A percentile compares a stretch with the other conserved stretches of the same genome.
These are phyloP conservation scores for Sutorius australiensis DNA, from an alignment of 768 basidiomycete genomes.

Conservation along the genomic window DNA sequence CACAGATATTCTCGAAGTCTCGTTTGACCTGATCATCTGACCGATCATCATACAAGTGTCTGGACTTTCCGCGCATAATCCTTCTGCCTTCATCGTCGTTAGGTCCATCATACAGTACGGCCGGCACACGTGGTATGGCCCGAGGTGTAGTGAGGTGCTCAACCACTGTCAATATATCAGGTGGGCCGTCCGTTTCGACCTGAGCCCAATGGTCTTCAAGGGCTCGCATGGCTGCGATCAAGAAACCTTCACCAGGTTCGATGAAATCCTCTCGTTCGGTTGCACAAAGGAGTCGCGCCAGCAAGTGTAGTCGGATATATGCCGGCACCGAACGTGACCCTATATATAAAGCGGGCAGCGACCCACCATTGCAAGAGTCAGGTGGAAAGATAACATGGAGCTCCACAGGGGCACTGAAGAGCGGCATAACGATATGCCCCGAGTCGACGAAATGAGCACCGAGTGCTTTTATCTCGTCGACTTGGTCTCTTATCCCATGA, in stretches of 20 bases:
- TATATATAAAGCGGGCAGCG: slow-evolving; percentile 68
- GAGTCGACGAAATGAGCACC: slow-evolving; percentile 48
- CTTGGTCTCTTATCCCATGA: slow-evolving; percentile 11
- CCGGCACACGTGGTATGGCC: slow-evolving; percentile 14
- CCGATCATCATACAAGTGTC: slow-evolving; percentile 37
- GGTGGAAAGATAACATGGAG: slow-evolving; percentile 62
- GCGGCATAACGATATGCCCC: slow-evolving; percentile 53
- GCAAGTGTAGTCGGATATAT: slow-evolving; percentile 82
- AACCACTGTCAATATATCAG: slow-evolving; percentile 67
- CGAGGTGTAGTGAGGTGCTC: slow-evolving; percentile 26
- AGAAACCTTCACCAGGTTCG: slow-evolving; percentile 67
- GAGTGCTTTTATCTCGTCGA: slow-evolving; percentile 51
- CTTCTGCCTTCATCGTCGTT: not conserved
- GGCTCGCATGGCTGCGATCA: slow-evolving; percentile 64
- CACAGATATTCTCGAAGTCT: slow-evolving; percentile 48
- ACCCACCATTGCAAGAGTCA: slow-evolving; percentile 37
- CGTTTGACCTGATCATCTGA: slow-evolving; percentile 46
- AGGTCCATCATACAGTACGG: slow-evolving; percentile 1
- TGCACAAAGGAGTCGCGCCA: slow-evolving; percentile 56
- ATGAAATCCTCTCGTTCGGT: slow-evolving; percentile 53
- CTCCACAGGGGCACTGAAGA: slow-evolving; percentile 60
- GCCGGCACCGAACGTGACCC: slow-evolving; percentile 65
- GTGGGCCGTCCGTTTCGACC: slow-evolving; percentile 68
- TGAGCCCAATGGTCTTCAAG: slow-evolving; percentile 69
- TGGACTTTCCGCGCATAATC: slow-evolving; percentile 1